Base-by-base conservation (phyloP, 73 alveolate species). In the Paramecium tetraurelia region DNA sequence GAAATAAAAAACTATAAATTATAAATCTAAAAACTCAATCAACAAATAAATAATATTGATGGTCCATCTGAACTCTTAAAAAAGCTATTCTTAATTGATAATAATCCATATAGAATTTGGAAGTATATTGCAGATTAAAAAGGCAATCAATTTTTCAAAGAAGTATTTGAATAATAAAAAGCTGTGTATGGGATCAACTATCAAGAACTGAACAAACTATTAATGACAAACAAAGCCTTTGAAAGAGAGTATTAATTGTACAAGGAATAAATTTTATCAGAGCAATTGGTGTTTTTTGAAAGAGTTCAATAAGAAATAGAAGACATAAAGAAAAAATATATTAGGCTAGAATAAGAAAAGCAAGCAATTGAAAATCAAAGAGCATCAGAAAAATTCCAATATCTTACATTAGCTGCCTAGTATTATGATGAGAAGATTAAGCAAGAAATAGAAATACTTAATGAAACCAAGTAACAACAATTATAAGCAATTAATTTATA, bases 171-270 rank as follows among this genome's bases (percentile, higher is more conserved):
- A 43, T 35, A 58, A 18, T 89, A 89, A 80, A 69, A 63, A 44
- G 85, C 94, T 24, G 90, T 70, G 14, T 89, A 63, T 89, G 94
- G 94, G 11, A 71, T 89, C 4, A 89, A 89, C 46, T 89, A 89
- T 59, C 22, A 89, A 41, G 94, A 89, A 89, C 29, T 89, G 6
- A 89, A 89, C 22, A 70, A 89, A 71, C 24, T 89, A 85, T 24
- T 89, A 50, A 69, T 89, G 92, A 89, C 92, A 44, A 70, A 68
- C 8, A 89, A 89, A 41, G 92, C 85, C 0, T 89, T 70, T 89
- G 94, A 89, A 31, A 89, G 87, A 50, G 94, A 89, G 22, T 89
- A 70, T 71, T 40, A 63, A 46, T 21, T 14, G 7, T 89, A 89
- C 27, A 89, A 89, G 38, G 94, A 89, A 63, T 44, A 71, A 44